Percentiles rank a stretch among this genome's conserved stretches.
Evolutionary conservation across 2,329 filamentous ascomycete genomes (phyloP).

Genomic region (Cladophialophora bantiana): DNA sequence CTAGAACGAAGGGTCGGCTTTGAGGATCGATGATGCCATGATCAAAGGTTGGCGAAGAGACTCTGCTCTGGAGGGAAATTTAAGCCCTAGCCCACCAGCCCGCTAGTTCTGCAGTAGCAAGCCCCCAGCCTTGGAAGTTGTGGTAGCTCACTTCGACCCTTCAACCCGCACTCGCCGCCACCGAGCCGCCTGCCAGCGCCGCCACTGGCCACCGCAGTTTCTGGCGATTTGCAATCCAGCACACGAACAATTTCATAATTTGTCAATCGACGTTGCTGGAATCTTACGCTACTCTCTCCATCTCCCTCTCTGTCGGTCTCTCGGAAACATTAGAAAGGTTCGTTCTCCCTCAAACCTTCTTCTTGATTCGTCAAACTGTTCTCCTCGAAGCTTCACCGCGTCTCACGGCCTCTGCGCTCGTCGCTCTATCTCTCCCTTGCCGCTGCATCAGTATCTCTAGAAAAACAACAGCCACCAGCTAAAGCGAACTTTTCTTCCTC

Average conservation of each 20-base stretch:
- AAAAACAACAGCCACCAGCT: slow-evolving; percentile 58
- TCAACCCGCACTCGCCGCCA: slow-evolving; percentile 6
- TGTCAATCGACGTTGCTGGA: slow-evolving; percentile 22
- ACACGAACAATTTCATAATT: slow-evolving; percentile 2
- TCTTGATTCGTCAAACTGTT: slow-evolving; percentile 80
- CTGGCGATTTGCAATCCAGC: slow-evolving; percentile 22
- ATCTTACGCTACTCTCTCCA: slow-evolving; percentile 2
- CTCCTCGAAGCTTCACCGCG: slow-evolving; percentile 74
- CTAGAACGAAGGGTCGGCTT: too few species aligned
- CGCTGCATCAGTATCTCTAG: slow-evolving; percentile 69
- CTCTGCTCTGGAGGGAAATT: background rate
- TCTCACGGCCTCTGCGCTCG: slow-evolving; percentile 68
- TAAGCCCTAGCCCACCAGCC: background rate
- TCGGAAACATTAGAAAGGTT: background rate
- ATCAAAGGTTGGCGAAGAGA: slow-evolving; percentile 6
- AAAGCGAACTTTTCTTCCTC: slow-evolving; percentile 44
- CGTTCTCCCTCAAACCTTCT: background rate
- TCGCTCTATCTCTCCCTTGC: slow-evolving; percentile 74
- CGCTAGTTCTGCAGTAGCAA: background rate
- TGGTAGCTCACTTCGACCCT: slow-evolving; percentile 7
- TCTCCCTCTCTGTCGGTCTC: slow-evolving; percentile 7
- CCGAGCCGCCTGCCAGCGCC: background rate
- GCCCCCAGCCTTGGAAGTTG: background rate
- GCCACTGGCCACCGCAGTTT: background rate
- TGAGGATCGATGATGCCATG: slow-evolving; percentile 7